Base-by-base conservation (phyloP, 2,329 filamentous ascomycete genomes). In the Penicillium verrucosum region DNA sequence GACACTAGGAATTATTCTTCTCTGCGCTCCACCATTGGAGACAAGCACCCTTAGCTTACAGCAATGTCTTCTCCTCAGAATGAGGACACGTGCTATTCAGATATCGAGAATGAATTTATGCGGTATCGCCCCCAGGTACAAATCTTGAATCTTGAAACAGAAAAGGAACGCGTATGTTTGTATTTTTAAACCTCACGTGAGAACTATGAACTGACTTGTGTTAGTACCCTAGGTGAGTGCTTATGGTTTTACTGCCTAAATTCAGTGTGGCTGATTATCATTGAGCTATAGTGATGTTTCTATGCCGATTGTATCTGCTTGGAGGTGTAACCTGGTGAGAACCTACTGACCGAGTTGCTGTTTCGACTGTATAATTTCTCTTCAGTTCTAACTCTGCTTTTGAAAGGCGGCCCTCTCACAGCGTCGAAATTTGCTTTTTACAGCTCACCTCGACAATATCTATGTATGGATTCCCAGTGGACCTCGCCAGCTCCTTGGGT, bases 361-460 rank as follows among this genome's bases (percentile, higher is more conserved):
- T 10, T 27, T 23, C 5, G n/a, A 29, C 11, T 51, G 12, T 1
- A n/a, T 11, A 32, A 7, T 54, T 44, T 46, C 12, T 30, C 29
- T 56, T 25, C 42, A 4, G 37, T 16, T 40, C 41, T 59, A 8
- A 54, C 56, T 60, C 45, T 58, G 6, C 10, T 16, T 16, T 38
- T 30, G 14, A 43, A 42, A 73, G 77, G 75, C 73, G 41, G 78
- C 77, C 10, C 65, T 79, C 14, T 80, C 78, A 12, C 78, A 80
- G 52, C 70, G 75, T 42, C 72, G 71, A 16, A 81, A 81, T 57
- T 62, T 80, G 10, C 70, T 79, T 14, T 80, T 81, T 58, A 70
- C 77, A 50, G 78, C 77, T 14, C 73, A 71, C 42, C 58, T 61
- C 16, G 63, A 73, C 50, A 63, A 75, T 27, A 73, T 81, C 29